Evolutionary conservation across 495 filamentous ascomycete species (phyloP), one percentile per base, ranked within the genome.

Genomic region (Friedmanniomyces endolithicus): DNA sequence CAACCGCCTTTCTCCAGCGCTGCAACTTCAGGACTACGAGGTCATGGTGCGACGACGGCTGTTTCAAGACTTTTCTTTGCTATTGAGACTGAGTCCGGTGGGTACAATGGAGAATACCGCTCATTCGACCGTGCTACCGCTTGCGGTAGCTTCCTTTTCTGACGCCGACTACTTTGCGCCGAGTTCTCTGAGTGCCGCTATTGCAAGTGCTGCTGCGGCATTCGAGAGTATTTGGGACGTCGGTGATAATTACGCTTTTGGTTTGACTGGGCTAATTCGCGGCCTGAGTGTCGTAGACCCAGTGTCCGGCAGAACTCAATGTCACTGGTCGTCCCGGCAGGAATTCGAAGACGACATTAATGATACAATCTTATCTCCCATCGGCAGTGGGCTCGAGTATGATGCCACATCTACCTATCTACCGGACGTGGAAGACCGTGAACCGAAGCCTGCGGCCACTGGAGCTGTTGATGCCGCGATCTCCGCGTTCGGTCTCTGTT

Each of bases 161-260:
- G 89, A 97, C 63, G 88, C 94, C 0, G 90, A 96, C 55, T 86
- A 84, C 56, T 86, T 86, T 58, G 82, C 84, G 8, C 80, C 88
- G 3, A 88, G 81, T 59, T 89, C 88, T 17, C 67, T 97, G 23
- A 94, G 92, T 64, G 85, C 87, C 19, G 88, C 89, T 0, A 97
- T 99, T 62, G 90, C 90, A 3, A 90, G 80, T 56, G 85, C 90
- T n/a, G 84, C 87, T 2, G 87, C 85, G 0, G 85, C 79, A 27
- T 95, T 97, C 63, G 92, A 99, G 56, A 86, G 77, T 2, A 77
- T 99, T 20, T 99, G 92, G 92, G 92, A 97, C 52, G 77, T 94
- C 37, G 87, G 82, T 14, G 92, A 99, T 65, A 97, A 96, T 65
- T 87, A 82, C 57, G 92, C 88, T 1, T 97, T 94, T 70, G 92